Evolutionary conservation across 139 green algal genomes (phyloP).

Genomic region (Micractinium conductrix): DNA sequence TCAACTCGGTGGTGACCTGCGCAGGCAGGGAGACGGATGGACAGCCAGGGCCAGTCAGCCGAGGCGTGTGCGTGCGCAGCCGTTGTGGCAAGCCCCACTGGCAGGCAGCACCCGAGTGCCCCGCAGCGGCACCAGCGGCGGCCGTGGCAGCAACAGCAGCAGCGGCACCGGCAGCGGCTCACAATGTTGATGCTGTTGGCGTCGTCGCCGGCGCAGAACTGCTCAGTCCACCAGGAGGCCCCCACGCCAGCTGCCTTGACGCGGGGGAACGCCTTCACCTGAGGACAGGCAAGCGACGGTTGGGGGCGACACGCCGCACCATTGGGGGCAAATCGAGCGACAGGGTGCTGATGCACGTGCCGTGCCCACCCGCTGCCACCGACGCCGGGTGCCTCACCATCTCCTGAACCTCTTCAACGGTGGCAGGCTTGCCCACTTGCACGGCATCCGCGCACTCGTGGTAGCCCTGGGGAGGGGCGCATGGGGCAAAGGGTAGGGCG

Average conservation of each 20-base stretch:
- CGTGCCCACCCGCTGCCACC: no score
- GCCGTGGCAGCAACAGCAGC: no score
- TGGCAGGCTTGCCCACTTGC: conserved; percentile 59
- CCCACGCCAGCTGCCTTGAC: conserved; percentile 72
- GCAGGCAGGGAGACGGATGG: neutral
- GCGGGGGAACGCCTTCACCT: conserved; percentile 36
- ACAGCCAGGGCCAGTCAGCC: neutral
- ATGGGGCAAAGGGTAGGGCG: neutral
- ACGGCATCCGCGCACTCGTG: conserved; percentile 62
- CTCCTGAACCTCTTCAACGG: conserved; percentile 48
- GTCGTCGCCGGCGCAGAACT: conserved; percentile 57
- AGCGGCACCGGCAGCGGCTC: neutral
- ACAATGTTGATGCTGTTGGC: conserved; percentile 15
- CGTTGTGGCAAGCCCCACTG: neutral
- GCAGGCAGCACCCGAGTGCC: no score
- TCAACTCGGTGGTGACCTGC: conserved; percentile 56
- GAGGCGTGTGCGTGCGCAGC: neutral
- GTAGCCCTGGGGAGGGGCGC: no score
- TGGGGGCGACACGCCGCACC: neutral
- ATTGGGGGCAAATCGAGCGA: no score
- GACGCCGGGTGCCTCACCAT: conserved; percentile 35
- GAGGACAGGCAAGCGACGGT: neutral
- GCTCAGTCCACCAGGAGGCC: conserved; percentile 70
- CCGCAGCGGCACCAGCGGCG: neutral
- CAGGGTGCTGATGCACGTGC: no score